These are phyloP conservation scores for Sophora flavescens DNA, from an alignment of 306 rosid genomes.

Conservation along the genomic window DNA sequence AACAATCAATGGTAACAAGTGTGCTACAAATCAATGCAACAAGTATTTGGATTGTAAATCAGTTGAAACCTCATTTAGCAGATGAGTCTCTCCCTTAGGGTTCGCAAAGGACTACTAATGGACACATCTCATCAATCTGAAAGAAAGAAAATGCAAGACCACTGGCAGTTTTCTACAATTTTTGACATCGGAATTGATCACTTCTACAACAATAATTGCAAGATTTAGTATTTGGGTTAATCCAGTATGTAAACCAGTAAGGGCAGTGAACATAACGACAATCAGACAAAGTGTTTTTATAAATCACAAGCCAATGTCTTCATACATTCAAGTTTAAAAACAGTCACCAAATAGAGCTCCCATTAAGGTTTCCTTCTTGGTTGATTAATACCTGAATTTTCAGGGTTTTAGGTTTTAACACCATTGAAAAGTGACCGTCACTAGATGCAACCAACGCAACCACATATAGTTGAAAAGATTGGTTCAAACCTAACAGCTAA, in stretches of 20 bases:
- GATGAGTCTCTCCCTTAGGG: not conserved
- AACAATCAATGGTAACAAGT: not conserved
- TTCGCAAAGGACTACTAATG: not conserved
- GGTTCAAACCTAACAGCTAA: not conserved
- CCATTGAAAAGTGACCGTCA: not conserved
- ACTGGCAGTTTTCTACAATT: not conserved
- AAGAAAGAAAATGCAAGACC: not conserved
- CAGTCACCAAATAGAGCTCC: not conserved
- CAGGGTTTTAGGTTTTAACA: conserved; percentile 28
- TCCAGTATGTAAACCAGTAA: not conserved
- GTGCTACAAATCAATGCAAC: not conserved
- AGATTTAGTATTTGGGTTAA: not conserved
- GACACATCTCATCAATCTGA: not conserved
- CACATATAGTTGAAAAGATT: too few relatives aligned
- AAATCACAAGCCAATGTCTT: not conserved
- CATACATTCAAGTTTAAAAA: not conserved
- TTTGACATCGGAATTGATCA: conserved; percentile 6
- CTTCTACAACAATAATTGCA: conserved; percentile 5
- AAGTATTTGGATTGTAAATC: conserved; percentile 10
- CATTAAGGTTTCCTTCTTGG: not conserved
- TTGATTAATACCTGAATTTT: not conserved
- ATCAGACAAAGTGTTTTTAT: not conserved
- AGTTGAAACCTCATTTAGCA: not conserved
- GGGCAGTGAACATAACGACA: not conserved
- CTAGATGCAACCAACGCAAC: not conserved